Evolutionary conservation across 2,329 filamentous ascomycete species (phyloP).

Genomic region (Phyllosticta citrichinensis): DNA sequence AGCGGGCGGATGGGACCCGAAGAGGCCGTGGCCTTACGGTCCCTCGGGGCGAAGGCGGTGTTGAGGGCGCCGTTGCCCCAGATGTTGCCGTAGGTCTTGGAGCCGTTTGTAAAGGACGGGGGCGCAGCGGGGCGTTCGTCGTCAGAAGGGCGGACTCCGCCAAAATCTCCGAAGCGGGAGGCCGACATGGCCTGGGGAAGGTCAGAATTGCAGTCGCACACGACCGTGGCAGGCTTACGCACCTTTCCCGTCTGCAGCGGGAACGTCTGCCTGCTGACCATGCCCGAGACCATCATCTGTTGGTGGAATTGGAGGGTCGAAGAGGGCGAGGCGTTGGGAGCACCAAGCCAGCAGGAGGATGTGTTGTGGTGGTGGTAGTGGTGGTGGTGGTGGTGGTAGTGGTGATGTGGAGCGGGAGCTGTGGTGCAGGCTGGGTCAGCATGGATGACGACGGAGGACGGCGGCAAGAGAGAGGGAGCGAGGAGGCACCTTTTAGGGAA

Average conservation of each 20-base stretch:
- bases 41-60: conserved; percentile 20
- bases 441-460: conserved; percentile 7
- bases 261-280: conserved; percentile 9
- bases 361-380: neutral
- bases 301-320: neutral
- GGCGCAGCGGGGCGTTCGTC: conserved; percentile 4
- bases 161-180: conserved; percentile 5
- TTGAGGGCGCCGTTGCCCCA: conserved; percentile 23
- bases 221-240: neutral
- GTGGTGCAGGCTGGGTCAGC: conserved; percentile 27
- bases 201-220: neutral
- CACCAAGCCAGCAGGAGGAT: neutral
- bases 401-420: conserved; percentile 16
- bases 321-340: neutral
- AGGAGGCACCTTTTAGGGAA: conserved; percentile 9
- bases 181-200: conserved; percentile 7
- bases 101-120: conserved; percentile 13
- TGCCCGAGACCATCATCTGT: conserved; percentile 10
- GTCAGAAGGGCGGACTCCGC: conserved; percentile 3
- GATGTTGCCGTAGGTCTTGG: conserved; percentile 23
- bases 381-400: conserved; percentile 14
- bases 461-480: neutral
- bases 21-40: conserved; percentile 12
- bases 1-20: neutral
- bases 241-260: conserved; percentile 9